Conservation (phyloP, 2,329 filamentous ascomycete species). For the Apiospora aurea region DNA sequence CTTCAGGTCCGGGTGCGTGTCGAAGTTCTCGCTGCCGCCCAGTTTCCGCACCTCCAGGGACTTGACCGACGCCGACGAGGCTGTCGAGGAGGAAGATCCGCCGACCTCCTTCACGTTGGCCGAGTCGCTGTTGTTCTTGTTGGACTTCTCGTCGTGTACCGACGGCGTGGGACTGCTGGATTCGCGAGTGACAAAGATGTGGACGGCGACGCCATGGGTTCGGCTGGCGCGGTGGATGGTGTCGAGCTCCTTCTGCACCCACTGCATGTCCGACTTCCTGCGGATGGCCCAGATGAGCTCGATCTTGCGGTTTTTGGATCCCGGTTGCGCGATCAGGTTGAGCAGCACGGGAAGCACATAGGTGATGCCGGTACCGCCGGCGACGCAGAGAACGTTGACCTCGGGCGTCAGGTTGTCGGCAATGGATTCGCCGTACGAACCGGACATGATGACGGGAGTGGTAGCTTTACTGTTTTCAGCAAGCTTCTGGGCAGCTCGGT, state of each 20-base stretch:
- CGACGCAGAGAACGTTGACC: conserved; percentile 59
- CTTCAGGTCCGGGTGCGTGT: conserved; percentile 53
- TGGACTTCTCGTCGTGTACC: conserved; percentile 37
- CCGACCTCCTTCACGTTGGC: conserved; percentile 36
- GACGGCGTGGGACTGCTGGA: conserved; percentile 35
- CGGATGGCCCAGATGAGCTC: conserved; percentile 73
- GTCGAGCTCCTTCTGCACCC: conserved; percentile 65
- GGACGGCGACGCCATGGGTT: conserved; percentile 55
- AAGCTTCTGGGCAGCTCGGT: conserved; percentile 49
- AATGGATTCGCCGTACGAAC: conserved; percentile 66
- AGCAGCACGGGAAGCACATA: conserved; percentile 62
- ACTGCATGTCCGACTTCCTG: conserved; percentile 59
- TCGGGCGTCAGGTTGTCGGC: conserved; percentile 48
- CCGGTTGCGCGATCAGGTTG: conserved; percentile 40
- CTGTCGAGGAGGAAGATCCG: conserved; percentile 30
- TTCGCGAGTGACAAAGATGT: conserved; percentile 67
- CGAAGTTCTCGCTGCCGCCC: conserved; percentile 35
- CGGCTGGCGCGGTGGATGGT: conserved; percentile 50
- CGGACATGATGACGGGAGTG: conserved; percentile 66
- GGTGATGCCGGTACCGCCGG: conserved; percentile 66
- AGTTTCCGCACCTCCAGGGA: conserved; percentile 41
- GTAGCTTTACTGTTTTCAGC: conserved; percentile 42
- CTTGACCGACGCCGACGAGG: conserved; percentile 37
- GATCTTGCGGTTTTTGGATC: conserved; percentile 50
- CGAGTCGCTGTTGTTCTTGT: conserved; percentile 32